A percentile compares a stretch with the other conserved stretches of the same genome.
Conservation (phyloP, 208 protist genomes). For the Paratrypanosoma confusum region DNA sequence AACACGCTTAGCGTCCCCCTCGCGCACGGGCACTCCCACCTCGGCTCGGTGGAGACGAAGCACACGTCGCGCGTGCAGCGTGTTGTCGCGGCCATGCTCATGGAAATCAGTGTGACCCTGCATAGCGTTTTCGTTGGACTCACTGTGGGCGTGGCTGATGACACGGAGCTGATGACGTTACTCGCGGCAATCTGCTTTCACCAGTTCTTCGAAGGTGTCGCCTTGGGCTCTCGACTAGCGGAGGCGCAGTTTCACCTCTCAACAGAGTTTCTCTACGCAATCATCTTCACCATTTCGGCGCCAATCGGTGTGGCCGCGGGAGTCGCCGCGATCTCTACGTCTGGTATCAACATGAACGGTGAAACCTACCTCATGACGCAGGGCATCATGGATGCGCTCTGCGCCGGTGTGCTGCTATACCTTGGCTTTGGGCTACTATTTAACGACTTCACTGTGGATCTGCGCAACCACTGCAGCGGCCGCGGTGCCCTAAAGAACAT, state of each 20-base stretch:
- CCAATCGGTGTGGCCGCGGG: conserved; percentile 29
- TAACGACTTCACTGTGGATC: conserved; percentile 43
- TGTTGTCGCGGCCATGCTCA: conserved; percentile 22
- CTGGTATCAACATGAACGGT: conserved; percentile 16
- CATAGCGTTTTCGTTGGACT: conserved; percentile 65
- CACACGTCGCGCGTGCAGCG: conserved; percentile 10
- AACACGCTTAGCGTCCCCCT: too few species aligned
- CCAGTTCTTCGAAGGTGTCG: conserved; percentile 60
- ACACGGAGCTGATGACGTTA: conserved; percentile 28
- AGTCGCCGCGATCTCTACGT: conserved; percentile 14
- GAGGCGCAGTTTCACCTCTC: conserved; percentile 22
- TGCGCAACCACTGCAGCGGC: conserved; percentile 11
- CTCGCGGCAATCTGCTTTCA: conserved; percentile 48
- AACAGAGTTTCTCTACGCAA: conserved; percentile 22
- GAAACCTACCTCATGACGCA: conserved; percentile 24
- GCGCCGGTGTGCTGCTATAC: conserved; percentile 60
- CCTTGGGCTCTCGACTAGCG: conserved; percentile 37
- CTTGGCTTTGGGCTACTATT: conserved; percentile 39
- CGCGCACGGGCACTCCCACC: too few species aligned
- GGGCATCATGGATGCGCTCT: conserved; percentile 33
- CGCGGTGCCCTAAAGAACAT: conserved; percentile 3
- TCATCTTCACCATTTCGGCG: conserved; percentile 37
- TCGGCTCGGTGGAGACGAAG: too few species aligned
- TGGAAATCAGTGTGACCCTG: conserved; percentile 46
- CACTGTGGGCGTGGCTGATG: conserved; percentile 29